Evolutionary conservation across 257 asterid species (phyloP), one percentile per base, ranked within the genome.

Genomic region (Nicotiana noctiflora): DNA sequence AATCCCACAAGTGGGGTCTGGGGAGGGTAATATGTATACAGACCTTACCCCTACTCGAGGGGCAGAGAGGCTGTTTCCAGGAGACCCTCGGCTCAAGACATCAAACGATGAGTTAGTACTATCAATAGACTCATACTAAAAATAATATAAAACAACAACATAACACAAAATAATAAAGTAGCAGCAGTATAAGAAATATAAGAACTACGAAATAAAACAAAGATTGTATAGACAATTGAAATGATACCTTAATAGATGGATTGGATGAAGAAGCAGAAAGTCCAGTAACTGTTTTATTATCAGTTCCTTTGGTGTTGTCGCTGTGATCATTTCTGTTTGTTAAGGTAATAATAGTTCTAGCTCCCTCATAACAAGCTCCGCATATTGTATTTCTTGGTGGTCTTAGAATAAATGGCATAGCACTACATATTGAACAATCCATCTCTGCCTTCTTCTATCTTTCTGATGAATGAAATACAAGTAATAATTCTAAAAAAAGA

Each of bases 361-460:
- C 98, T 85, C 97, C 97, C 68, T 95, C 98, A 17, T 93, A 93
- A 83, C 98, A 95, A 46, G 98, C 91, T 37, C 85, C 92, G 4
- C 98, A 95, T 52, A 95, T 92, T 13, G 95, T 91, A 31, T 92
- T 92, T 77, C 98, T 91, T 17, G 97, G 98, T 25, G 98, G 97
- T 90, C 98, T 85, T 51, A 92, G 85, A 77, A 94, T 88, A 72
- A 89, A 91, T 2, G 97, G 98, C 94, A 95, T 81, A 25, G 94
- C 86, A 68, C 95, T 93, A 88, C 98, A 93, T 82, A 95, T 95
- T 2, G 95, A 93, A 75, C 98, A 95, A 81, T 95, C 98, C 98
- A 95, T 95, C 14, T 63, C 55, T 60, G 13, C 37, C 13, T 34
- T 57, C 14, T 18, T 12, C 46, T 66, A 17, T 53, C 2, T 5